Evolutionary conservation across 371 early-diverging fungal genomes (phyloP).

Genomic region (Thermomucor indicae-seudaticae): DNA sequence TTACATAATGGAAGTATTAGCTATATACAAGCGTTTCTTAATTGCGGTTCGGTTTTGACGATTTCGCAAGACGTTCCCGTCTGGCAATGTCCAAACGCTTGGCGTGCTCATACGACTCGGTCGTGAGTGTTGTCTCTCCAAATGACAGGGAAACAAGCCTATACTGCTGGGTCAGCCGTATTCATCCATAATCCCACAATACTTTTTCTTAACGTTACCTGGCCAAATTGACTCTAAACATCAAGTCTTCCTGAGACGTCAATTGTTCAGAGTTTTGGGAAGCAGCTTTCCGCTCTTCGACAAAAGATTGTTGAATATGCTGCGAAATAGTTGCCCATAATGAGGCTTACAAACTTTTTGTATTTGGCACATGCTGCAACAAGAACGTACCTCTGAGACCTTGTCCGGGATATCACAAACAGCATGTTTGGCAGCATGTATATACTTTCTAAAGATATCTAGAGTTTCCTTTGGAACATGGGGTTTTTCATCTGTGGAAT

Average conservation of each 20-base stretch:
- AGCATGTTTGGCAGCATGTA: slow-evolving; percentile 38
- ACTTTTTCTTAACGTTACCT: not conserved
- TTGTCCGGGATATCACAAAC: slow-evolving; percentile 49
- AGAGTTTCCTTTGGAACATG: slow-evolving; percentile 27
- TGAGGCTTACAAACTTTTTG: not conserved
- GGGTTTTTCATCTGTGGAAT: slow-evolving; percentile 5
- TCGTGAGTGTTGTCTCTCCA: not conserved
- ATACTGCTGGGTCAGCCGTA: not conserved
- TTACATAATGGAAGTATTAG: not conserved
- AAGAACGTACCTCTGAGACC: slow-evolving; percentile 45
- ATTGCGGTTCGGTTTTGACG: not conserved
- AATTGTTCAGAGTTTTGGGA: slow-evolving; percentile 20
- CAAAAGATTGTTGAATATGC: slow-evolving; percentile 56
- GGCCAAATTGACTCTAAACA: slow-evolving; percentile 32
- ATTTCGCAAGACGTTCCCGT: not conserved
- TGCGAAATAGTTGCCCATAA: slow-evolving; percentile 6
- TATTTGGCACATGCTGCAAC: no score
- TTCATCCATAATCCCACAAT: not conserved
- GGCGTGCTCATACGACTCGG: not conserved
- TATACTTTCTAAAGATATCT: slow-evolving; percentile 40
- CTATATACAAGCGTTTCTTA: not conserved
- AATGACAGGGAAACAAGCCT: not conserved
- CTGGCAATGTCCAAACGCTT: not conserved
- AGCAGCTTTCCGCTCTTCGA: slow-evolving; percentile 49
- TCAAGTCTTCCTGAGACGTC: slow-evolving; percentile 45